phyloP scores from a whole-genome alignment of 331 rosid species.

The Rosa hybrid region DNA sequence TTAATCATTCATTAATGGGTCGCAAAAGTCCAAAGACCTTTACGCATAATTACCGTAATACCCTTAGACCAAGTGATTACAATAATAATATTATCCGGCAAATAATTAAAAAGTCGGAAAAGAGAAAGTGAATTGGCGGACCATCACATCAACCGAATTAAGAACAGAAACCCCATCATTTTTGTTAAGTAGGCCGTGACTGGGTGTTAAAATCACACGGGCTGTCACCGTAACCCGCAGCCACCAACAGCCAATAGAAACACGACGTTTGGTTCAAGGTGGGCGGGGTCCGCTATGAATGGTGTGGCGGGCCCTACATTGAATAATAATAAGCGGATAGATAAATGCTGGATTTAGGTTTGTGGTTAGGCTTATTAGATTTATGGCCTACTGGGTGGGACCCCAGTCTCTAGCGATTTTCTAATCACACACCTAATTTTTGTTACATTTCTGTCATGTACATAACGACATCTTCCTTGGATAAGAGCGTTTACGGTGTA shows the following conservation, averaged over 20 bases:
- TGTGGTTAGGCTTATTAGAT: no score
- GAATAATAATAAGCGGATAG: no score
- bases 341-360: not conserved
- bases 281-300: no score
- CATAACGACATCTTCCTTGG: no score
- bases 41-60: not conserved
- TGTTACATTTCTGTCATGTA: no score
- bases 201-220: conserved; percentile 5
- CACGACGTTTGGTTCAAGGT: not conserved
- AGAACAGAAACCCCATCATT: not conserved
- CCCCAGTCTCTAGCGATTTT: no score
- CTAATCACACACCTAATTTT: no score
- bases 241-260: not conserved
- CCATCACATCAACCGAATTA: not conserved
- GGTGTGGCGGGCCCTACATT: not conserved
- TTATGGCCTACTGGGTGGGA: no score
- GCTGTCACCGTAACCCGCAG: not conserved
- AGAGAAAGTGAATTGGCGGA: not conserved
- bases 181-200: not conserved
- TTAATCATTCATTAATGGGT: not conserved
- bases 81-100: not conserved
- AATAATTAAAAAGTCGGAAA: not conserved
- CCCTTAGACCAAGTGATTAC: not conserved
- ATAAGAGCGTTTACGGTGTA: no score
- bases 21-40: not conserved